Base-by-base conservation (phyloP, 306 rosid genomes). In the Quercus agrifolia region DNA sequence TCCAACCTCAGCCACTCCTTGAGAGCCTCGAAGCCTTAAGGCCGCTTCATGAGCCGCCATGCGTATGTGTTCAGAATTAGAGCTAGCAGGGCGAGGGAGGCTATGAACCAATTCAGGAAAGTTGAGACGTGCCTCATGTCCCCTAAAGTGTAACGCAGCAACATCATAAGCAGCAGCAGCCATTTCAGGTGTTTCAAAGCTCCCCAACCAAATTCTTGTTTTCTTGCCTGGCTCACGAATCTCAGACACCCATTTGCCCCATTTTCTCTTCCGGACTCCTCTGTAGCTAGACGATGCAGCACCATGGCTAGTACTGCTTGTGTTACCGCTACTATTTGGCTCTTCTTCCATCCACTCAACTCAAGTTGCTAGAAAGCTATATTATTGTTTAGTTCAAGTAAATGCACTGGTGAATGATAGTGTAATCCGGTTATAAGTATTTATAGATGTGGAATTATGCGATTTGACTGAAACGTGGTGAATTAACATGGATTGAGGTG, bases 231-330 rank as follows among this genome's bases (percentile, higher is more conserved):
- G 99, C 54, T 94, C 95, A 0, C 99, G 91, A 69, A 94, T 92
- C 88, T 94, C 99, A 4, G 99, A 94, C 0, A 94, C 97, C 97
- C 97, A 94, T 80, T 94, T 94, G 0, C 99, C 99, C 99, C 99
- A 94, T 87, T 94, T 94, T 2, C 98, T 76, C 94, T 92, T 94
- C 21, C 98, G 89, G 1, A 94, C 98, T 6, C 98, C 98, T 66
- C 94, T 84, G 57, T 94, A 94, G 66, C 71, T 73, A 3, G 98
- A 92, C 23, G 86, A 44, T 3, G 97, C 88, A 19, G 87, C 74
- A 4, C 97, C 90, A 12, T 5, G 23, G 49, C 73, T 73, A 15
- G 4, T 73, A 38, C 46, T 38, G 46, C 46, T 38, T 38, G 46
- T 38, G 11, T 38, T 38, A 38, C 46, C 46, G 28, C 41, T 44